phyloP scores from a whole-genome alignment of 768 basidiomycete species.

The Tephrocybe sp. region DNA sequence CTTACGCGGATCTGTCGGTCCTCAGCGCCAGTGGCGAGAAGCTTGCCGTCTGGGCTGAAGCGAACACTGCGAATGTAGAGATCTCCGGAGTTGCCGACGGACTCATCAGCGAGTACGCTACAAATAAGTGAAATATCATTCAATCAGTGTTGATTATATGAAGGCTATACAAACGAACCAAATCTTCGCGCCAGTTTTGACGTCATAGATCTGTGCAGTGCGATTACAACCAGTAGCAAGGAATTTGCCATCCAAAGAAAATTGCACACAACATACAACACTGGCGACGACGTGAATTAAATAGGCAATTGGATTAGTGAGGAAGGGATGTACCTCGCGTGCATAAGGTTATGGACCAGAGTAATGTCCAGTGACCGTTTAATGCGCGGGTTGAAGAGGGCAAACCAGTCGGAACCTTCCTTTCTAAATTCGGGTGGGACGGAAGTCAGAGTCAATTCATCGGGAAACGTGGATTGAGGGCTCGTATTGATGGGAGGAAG shows the following conservation, averaged over 20 bases:
- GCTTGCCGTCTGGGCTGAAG: slow-evolving; percentile 91
- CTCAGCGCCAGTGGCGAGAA: slow-evolving; percentile 92
- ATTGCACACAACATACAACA: slow-evolving; percentile 85
- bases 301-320: neutral
- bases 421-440: slow-evolving; percentile 57
- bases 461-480: slow-evolving; percentile 34
- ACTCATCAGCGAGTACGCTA: slow-evolving; percentile 29
- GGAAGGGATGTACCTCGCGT: slow-evolving; percentile 64
- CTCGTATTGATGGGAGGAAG: slow-evolving; percentile 18
- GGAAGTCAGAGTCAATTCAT: slow-evolving; percentile 35
- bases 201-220: slow-evolving; percentile 96
- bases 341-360: slow-evolving; percentile 79
- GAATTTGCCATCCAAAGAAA: slow-evolving; percentile 89
- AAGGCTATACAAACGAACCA: slow-evolving; percentile 49
- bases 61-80: slow-evolving; percentile 64
- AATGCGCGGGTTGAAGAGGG: slow-evolving; percentile 78
- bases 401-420: slow-evolving; percentile 87
- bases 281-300: slow-evolving; percentile 20
- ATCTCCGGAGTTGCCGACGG: slow-evolving; percentile 49
- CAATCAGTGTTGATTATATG: neutral
- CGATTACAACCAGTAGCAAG: slow-evolving; percentile 96
- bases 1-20: slow-evolving; percentile 88
- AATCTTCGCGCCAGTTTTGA: slow-evolving; percentile 79
- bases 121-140: neutral
- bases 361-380: slow-evolving; percentile 76